Percentiles rank a stretch among this genome's conserved stretches.
Evolutionary conservation across 2,329 filamentous ascomycete genomes (phyloP).

Genomic region (Pseudopithomyces maydicus): DNA sequence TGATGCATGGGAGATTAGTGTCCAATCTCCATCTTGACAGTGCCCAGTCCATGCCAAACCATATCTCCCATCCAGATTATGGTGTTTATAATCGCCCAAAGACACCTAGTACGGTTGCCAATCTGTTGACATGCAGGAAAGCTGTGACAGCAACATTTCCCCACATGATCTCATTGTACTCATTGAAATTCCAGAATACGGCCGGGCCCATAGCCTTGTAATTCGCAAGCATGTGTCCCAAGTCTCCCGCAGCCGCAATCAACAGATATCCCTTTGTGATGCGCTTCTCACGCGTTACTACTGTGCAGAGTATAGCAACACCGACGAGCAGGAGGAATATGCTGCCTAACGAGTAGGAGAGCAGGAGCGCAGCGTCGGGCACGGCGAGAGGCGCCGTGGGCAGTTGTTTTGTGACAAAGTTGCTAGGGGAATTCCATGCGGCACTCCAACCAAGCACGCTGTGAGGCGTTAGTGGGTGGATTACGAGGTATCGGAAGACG

Average conservation of each 20-base stretch:
- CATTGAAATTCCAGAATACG: conserved; percentile 27
- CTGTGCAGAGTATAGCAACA: conserved; percentile 28
- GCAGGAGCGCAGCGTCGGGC: conserved; percentile 15
- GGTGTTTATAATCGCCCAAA: conserved; percentile 20
- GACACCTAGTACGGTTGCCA: conserved; percentile 24
- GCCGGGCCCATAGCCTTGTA: conserved; percentile 27
- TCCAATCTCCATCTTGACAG: no score
- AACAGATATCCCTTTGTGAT: conserved; percentile 30
- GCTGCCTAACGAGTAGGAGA: conserved; percentile 30
- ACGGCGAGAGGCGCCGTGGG: conserved; percentile 17
- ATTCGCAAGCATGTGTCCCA: conserved; percentile 31
- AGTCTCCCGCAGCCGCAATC: conserved; percentile 23
- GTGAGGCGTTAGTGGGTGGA: conserved; percentile 8
- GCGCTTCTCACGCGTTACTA: conserved; percentile 27
- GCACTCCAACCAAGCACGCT: conserved; percentile 24
- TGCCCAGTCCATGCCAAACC: no score
- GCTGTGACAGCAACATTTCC: conserved; percentile 31
- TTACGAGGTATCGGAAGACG: conserved; percentile 7
- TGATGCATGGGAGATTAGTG: no score
- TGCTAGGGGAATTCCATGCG: conserved; percentile 16
- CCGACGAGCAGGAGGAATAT: conserved; percentile 27
- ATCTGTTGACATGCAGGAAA: conserved; percentile 29
- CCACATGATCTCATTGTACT: conserved; percentile 32
- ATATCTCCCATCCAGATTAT: no score
- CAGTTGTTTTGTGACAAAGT: conserved; percentile 24